These are phyloP conservation scores for Pseudogymnoascus sp. DNA, from an alignment of 2,329 filamentous ascomycete species.

Conservation along the genomic window DNA sequence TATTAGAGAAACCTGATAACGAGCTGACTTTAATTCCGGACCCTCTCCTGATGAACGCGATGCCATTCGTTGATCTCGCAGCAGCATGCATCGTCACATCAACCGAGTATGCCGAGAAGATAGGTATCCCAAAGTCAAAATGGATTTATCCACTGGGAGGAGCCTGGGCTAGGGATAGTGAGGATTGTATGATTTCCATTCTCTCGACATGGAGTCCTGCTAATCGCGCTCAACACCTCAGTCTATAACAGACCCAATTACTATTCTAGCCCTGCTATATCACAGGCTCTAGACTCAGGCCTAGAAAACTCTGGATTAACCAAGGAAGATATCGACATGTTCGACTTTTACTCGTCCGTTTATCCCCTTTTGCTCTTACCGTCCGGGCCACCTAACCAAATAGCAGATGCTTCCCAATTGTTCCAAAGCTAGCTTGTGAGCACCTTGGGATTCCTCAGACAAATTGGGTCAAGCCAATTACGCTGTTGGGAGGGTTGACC, in stretches of 20 bases:
- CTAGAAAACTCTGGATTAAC: slow-evolving; percentile 39
- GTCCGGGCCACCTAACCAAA: neutral
- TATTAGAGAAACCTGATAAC: neutral
- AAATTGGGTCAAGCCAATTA: slow-evolving; percentile 42
- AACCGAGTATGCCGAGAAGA: slow-evolving; percentile 40
- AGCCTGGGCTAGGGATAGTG: slow-evolving; percentile 50
- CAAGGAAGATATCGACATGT: slow-evolving; percentile 47
- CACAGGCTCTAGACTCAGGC: slow-evolving; percentile 46
- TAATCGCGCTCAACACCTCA: slow-evolving; percentile 21
- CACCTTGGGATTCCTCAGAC: slow-evolving; percentile 47
- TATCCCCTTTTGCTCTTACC: too few species aligned
- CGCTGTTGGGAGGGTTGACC: slow-evolving; percentile 56
- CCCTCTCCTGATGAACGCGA: slow-evolving; percentile 62
- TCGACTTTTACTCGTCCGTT: slow-evolving; percentile 53
- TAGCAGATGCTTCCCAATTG: slow-evolving; percentile 58
- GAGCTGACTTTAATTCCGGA: slow-evolving; percentile 35
- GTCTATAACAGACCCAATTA: slow-evolving; percentile 56
- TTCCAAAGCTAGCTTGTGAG: slow-evolving; percentile 55
- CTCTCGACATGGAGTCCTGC: neutral
- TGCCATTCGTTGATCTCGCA: slow-evolving; percentile 59
- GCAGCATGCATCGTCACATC: slow-evolving; percentile 54
- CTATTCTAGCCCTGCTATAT: slow-evolving; percentile 49
- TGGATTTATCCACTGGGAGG: slow-evolving; percentile 59
- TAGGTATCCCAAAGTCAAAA: slow-evolving; percentile 45
- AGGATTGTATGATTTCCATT: slow-evolving; percentile 37